Base-by-base conservation (phyloP, 208 protist species). In the Lotmaria passim region DNA sequence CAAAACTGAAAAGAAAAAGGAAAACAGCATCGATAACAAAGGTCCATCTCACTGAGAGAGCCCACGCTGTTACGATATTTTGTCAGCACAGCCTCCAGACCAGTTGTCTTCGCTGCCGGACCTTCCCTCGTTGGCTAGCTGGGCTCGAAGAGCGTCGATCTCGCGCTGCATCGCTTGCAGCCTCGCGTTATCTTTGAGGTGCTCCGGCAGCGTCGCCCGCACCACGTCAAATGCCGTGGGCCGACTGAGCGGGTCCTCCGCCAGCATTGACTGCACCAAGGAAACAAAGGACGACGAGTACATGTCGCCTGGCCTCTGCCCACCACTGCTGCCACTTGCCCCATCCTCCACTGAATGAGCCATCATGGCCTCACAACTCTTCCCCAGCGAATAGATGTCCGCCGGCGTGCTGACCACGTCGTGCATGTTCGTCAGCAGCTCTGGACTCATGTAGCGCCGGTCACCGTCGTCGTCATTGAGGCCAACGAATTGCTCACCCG, bases 381-480 rank as follows among this genome's bases (percentile, higher is more conserved):
- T 86, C 5, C 93, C 93, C n/a, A 97, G 78, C 0, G 91, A 79
- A 75, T 93, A 97, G 21, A 97, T 81, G 60, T 97, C 93, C 17
- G 87, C 85, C 64, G 92, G 81, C 12, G 71, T 72, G 8, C 79
- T 70, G 4, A 76, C 62, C 2, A 76, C 62, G 38, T 76, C 70
- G 44, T 64, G 70, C 26, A 65, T 21, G 24, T 59, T 69, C 15
- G 65, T 55, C 34, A 96, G 72, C 28, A 88, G 71, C 66, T 93
- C 85, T 1, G 82, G 84, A 63, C 78, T 82, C 51, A 97, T 81
- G 73, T 95, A 97, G 34, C 85, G 72, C 0, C 73, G 68, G 69
- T 96, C 92, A 5, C 93, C 93, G 51, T 97, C 91, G 28, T 94
- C 83, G 47, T 95, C 89, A 72, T 96, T 94, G 58, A 84, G 67